These are phyloP conservation scores for Pseudogymnoascus sp. DNA, from an alignment of 2,329 filamentous ascomycete genomes.

Conservation along the genomic window DNA sequence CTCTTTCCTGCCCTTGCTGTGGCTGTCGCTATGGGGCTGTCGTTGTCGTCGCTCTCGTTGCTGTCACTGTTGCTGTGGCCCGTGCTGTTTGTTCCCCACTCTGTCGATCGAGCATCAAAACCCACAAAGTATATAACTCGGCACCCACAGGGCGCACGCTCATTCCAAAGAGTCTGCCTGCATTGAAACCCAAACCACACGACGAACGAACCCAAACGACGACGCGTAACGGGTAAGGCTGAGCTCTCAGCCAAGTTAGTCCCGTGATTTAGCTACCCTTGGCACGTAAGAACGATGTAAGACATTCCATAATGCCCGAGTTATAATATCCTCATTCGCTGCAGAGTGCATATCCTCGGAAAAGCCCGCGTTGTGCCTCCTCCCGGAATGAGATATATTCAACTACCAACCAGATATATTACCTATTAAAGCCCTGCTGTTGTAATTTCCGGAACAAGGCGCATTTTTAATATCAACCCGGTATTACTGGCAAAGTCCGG, in stretches of 20 bases:
- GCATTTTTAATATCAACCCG: background rate
- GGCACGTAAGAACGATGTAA: background rate
- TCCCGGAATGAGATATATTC: background rate
- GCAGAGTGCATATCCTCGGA: background rate
- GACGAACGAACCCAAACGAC: background rate
- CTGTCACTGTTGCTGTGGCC: no score
- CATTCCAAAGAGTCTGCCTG: background rate
- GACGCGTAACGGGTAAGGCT: background rate
- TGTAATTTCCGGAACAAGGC: no score
- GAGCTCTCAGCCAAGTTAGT: background rate
- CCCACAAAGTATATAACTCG: no score
- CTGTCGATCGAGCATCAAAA: no score
- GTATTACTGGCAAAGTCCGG: background rate
- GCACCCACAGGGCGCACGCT: no score
- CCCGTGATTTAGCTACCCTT: background rate
- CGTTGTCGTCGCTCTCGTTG: no score
- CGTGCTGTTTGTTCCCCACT: no score
- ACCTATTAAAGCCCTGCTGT: no score
- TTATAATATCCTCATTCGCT: background rate
- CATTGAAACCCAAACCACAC: slow-evolving; percentile 1
- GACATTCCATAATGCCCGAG: background rate
- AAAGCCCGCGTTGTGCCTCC: background rate
- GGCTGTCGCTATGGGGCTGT: no score
- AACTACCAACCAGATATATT: background rate
- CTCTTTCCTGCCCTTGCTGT: no score